phyloP scores from a whole-genome alignment of 2,329 filamentous ascomycete species.

The Monosporascus sp. region DNA sequence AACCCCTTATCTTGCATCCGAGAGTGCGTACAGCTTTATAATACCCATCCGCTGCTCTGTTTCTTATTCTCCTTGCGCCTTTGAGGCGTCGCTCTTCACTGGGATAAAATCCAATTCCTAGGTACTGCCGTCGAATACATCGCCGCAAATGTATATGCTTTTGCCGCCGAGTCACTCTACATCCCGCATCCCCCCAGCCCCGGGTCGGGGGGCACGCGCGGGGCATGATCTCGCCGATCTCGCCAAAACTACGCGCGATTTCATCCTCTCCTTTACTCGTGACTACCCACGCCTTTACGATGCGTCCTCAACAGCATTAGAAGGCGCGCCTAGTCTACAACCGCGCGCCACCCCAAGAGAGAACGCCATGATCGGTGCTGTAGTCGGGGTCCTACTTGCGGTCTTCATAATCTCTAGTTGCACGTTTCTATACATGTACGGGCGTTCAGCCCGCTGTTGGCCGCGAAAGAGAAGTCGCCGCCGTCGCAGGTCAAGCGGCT shows the following conservation, averaged over 20 bases:
- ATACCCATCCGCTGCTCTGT: not conserved
- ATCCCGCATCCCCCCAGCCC: not conserved
- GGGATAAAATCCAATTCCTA: not conserved
- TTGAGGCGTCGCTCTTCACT: not conserved
- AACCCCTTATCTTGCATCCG: not conserved
- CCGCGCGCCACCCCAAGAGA: slow-evolving; percentile 20
- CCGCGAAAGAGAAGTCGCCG: slow-evolving; percentile 17
- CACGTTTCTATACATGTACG: slow-evolving; percentile 36
- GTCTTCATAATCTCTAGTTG: slow-evolving; percentile 32
- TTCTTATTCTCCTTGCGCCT: not conserved
- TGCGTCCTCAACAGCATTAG: not conserved
- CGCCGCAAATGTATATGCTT: not conserved
- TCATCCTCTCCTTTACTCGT: not conserved
- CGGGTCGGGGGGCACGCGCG: not conserved
- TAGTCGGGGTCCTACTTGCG: slow-evolving; percentile 36
- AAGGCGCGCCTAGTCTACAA: not conserved
- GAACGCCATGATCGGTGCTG: slow-evolving; percentile 37
- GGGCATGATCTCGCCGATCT: not conserved
- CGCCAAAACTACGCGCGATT: not conserved
- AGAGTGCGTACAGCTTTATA: not conserved
- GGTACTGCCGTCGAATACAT: not conserved
- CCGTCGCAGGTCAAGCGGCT: slow-evolving; percentile 19
- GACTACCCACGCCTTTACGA: not conserved
- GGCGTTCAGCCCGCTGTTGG: slow-evolving; percentile 31
- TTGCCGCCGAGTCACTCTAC: not conserved